These are phyloP conservation scores for Pichia paraexigua DNA, from an alignment of 805 yeast species.

Conservation along the genomic window DNA sequence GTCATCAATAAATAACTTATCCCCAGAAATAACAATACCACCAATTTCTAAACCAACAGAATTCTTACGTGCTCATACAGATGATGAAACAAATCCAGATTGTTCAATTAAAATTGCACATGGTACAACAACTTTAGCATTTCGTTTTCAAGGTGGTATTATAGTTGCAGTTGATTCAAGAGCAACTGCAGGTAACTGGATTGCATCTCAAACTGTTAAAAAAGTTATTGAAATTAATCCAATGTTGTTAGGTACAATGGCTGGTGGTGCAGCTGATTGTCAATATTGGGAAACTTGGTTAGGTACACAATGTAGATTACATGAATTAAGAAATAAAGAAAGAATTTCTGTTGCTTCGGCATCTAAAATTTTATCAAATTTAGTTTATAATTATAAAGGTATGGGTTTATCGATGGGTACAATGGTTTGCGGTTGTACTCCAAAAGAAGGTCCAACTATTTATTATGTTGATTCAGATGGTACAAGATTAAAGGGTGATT, in stretches of 20 bases:
- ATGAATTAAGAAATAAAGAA: slow-evolving; percentile 90
- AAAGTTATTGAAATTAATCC: slow-evolving; percentile 97
- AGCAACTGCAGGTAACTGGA: slow-evolving; percentile 97
- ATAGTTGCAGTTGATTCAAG: slow-evolving; percentile 96
- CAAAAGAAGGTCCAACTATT: slow-evolving; percentile 91
- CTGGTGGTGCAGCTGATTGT: slow-evolving; percentile 99
- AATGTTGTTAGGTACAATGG: slow-evolving; percentile 92
- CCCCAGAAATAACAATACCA: slow-evolving; percentile 66
- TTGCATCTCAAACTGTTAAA: slow-evolving; percentile 95
- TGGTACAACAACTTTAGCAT: slow-evolving; percentile 98
- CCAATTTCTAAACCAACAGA: slow-evolving; percentile 86
- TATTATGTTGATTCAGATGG: slow-evolving; percentile 98
- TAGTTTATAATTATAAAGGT: slow-evolving; percentile 91
- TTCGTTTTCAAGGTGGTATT: slow-evolving; percentile 92
- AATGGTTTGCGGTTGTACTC: slow-evolving; percentile 95
- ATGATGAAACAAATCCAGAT: slow-evolving; percentile 86
- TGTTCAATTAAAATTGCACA: slow-evolving; percentile 95
- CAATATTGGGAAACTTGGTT: slow-evolving; percentile 99
- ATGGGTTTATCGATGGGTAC: slow-evolving; percentile 99
- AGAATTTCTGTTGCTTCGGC: slow-evolving; percentile 96
- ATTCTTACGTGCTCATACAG: slow-evolving; percentile 95
- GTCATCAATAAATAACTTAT: slow-evolving; percentile 22
- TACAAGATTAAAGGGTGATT: slow-evolving; percentile 85
- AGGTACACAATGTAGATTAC: slow-evolving; percentile 91
- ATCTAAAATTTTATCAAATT: slow-evolving; percentile 81